Percentiles rank a stretch among this genome's conserved stretches.
Evolutionary conservation across 257 asterid genomes (phyloP).

Genomic region (Anisodus tanguticus): DNA sequence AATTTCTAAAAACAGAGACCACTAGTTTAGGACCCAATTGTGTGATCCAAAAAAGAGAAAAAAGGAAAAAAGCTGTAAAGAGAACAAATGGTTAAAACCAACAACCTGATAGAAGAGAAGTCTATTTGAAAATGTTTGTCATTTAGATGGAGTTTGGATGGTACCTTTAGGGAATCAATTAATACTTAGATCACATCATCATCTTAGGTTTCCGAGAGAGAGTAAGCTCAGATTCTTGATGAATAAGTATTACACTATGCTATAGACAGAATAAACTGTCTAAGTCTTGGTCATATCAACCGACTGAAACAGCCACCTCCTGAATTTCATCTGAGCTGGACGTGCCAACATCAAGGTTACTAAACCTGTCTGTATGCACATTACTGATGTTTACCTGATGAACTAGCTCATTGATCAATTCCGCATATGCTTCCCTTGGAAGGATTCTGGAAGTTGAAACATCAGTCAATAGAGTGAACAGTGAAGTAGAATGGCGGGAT

Average conservation of each 20-base stretch:
- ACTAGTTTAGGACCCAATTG: not conserved
- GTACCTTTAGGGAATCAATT: slow-evolving; percentile 23
- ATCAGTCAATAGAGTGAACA: slow-evolving; percentile 36
- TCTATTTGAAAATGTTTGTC: not conserved
- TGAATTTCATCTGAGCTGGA: slow-evolving; percentile 34
- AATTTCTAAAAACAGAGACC: not conserved
- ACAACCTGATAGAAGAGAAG: not conserved
- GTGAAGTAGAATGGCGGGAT: slow-evolving; percentile 35
- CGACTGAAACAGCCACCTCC: slow-evolving; percentile 38
- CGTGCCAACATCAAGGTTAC: slow-evolving; percentile 17
- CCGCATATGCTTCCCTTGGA: slow-evolving; percentile 38
- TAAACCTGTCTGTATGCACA: not conserved
- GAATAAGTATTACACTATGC: not conserved
- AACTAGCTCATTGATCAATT: slow-evolving; percentile 25
- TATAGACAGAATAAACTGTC: slow-evolving; percentile 3
- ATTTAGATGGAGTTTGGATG: not conserved
- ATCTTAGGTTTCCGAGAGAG: not conserved
- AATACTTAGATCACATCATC: slow-evolving; percentile 1
- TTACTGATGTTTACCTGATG: slow-evolving; percentile 6
- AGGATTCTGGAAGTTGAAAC: slow-evolving; percentile 45
- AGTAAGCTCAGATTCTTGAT: not conserved
- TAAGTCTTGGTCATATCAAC: slow-evolving; percentile 30
- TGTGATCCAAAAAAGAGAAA: not conserved
- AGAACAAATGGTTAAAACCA: not conserved
- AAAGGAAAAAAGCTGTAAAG: not conserved